phyloP scores from a whole-genome alignment of 768 basidiomycete genomes.

The Sutorius australiensis region DNA sequence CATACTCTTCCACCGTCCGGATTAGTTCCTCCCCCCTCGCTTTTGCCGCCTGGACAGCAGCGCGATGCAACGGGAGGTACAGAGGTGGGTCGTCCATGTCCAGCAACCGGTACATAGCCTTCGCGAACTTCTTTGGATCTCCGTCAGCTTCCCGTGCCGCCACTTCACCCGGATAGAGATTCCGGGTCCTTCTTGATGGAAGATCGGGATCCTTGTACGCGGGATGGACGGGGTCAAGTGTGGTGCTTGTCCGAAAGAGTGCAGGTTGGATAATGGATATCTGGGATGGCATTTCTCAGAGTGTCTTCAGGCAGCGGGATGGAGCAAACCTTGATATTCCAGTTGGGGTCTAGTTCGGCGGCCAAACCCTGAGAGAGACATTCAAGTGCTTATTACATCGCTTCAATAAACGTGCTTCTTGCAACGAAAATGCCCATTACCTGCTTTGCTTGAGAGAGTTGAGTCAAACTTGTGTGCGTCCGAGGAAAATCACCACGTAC shows the following conservation, averaged over 20 bases:
- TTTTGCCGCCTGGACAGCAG: conserved; percentile 20
- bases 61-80: conserved; percentile 24
- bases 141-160: conserved; percentile 9
- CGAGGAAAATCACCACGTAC: conserved; percentile 14
- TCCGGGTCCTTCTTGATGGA: conserved; percentile 13
- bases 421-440: conserved; percentile 5
- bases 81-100: conserved; percentile 24
- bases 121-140: conserved; percentile 25
- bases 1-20: conserved; percentile 23
- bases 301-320: background rate
- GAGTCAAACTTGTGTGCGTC: background rate
- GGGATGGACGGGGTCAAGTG: conserved; percentile 14
- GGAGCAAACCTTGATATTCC: conserved; percentile 44
- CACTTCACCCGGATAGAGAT: conserved; percentile 8
- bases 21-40: conserved; percentile 22
- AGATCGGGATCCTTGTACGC: conserved; percentile 18
- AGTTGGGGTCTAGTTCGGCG: conserved; percentile 41
- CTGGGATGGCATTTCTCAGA: conserved; percentile 3
- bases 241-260: conserved; percentile 16
- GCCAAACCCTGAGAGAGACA: conserved; percentile 37
- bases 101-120: conserved; percentile 13
- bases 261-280: conserved; percentile 26
- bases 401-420: background rate
- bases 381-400: conserved; percentile 34
- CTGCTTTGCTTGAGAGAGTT: conserved; percentile 23